Base-by-base conservation (phyloP, 106 monocot genomes). In the Acorus calamus region DNA sequence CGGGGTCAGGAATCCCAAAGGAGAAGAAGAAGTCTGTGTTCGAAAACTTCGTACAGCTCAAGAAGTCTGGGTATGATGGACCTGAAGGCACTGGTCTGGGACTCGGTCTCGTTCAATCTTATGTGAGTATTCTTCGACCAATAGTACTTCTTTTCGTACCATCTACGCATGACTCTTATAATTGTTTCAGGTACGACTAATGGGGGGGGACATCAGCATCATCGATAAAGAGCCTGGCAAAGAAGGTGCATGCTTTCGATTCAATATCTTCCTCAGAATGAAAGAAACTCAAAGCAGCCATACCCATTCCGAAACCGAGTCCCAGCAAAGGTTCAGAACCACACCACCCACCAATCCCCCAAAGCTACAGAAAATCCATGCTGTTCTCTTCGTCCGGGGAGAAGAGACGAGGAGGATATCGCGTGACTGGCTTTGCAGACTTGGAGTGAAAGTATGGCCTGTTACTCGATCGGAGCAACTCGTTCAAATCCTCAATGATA, bases 61-160 rank as follows among this genome's bases (percentile, higher is more conserved):
- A 81, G 44, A 88, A 83, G 56, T 59, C 68, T 5, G 11, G 57
- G 11, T 28, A 3, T 52, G 42, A 12, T 42, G 79, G 55, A 5
- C 77, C 74, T 6, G 83, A 80, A 71, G 98, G 98, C 63, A 92
- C 98, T 52, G 96, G 92, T 46, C 65, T 98, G 55, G 98, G 98
- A 11, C 88, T 98, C 68, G 98, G 98, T 28, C 91, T 98, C 47
- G 98, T 92, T 48, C 87, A 88, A 72, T 98, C 92, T 8, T 88
- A 61, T 72, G 91, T 96, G 66, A 83, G 84, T 77, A 47, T 42
- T 28, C 28, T 28, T 28, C 28, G 28, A 28, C 1, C 28, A 28
- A 1, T 28, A 28, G 28, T n/a, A n/a, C n/a, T 28, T 28, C 28
- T 28, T 28, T 0, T 28, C 1, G 28, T 28, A 28, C 1, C 0